Evolutionary conservation across 495 filamentous ascomycete species (phyloP).

Genomic region (Melanomma pulvis-pyrius): DNA sequence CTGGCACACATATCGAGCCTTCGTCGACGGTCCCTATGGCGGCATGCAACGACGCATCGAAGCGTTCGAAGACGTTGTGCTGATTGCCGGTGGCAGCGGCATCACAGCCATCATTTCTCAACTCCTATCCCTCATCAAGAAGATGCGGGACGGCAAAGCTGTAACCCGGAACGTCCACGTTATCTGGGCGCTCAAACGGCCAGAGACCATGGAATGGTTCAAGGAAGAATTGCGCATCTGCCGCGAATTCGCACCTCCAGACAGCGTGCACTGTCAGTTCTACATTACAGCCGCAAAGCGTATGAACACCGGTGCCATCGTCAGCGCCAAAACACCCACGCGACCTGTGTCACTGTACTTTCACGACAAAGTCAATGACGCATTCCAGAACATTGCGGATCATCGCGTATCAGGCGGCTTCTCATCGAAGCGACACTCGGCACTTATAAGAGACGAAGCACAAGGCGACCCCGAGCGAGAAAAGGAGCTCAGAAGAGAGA

Average conservation of each 20-base stretch:
- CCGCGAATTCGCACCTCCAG: slow-evolving; percentile 78
- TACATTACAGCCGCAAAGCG: slow-evolving; percentile 79
- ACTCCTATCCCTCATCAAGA: slow-evolving; percentile 86
- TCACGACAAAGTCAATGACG: slow-evolving; percentile 81
- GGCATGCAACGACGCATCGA: slow-evolving; percentile 90
- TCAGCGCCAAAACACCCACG: slow-evolving; percentile 53
- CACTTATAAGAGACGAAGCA: slow-evolving; percentile 77
- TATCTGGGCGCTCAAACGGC: slow-evolving; percentile 85
- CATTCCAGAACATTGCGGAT: slow-evolving; percentile 75
- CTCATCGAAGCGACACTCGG: slow-evolving; percentile 63
- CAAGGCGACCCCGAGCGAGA: slow-evolving; percentile 77
- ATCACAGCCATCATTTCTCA: slow-evolving; percentile 93
- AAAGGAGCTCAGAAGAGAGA: slow-evolving; percentile 77
- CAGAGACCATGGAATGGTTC: slow-evolving; percentile 97
- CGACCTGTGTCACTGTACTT: slow-evolving; percentile 68
- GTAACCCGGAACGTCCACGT: slow-evolving; percentile 88
- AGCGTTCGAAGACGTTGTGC: slow-evolving; percentile 88
- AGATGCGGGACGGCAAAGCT: slow-evolving; percentile 90
- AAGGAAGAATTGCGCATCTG: slow-evolving; percentile 91
- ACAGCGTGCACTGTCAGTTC: slow-evolving; percentile 88
- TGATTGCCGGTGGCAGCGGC: slow-evolving; percentile 91
- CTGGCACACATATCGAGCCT: slow-evolving; percentile 84
- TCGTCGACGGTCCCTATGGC: slow-evolving; percentile 91
- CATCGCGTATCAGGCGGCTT: slow-evolving; percentile 53
- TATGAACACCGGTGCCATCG: slow-evolving; percentile 48